These are phyloP conservation scores for Erigeron canadensis DNA, from an alignment of 129 eudicot genomes.

Conservation along the genomic window DNA sequence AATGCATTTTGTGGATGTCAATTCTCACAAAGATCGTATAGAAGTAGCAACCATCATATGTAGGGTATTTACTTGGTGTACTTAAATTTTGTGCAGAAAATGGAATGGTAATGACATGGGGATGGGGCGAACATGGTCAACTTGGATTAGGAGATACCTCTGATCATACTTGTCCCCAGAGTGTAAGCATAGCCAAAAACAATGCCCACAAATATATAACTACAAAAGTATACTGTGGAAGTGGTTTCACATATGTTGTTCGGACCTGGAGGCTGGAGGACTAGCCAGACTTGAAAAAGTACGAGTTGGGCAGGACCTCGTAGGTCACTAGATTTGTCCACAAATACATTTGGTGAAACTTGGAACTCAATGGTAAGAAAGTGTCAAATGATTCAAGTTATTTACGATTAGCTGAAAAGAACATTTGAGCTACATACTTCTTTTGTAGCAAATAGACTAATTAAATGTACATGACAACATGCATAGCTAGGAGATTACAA, in stretches of 20 bases:
- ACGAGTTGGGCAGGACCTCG: too few relatives aligned
- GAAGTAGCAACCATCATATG: neutral
- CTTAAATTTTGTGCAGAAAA: slow-evolving; percentile 39
- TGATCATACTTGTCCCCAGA: slow-evolving; percentile 61
- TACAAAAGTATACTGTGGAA: slow-evolving; percentile 63
- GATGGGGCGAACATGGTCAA: slow-evolving; percentile 99
- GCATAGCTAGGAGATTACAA: too few relatives aligned
- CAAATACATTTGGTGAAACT: too few relatives aligned
- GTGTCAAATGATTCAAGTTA: too few relatives aligned
- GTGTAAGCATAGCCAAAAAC: slow-evolving; percentile 40
- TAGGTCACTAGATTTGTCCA: too few relatives aligned
- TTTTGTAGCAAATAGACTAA: too few relatives aligned
- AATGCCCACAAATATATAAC: slow-evolving; percentile 1
- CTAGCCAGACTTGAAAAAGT: neutral
- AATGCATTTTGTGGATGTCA: neutral
- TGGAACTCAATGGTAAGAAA: too few relatives aligned
- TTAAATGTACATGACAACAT: too few relatives aligned
- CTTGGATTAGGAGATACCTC: slow-evolving; percentile 77
- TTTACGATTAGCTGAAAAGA: too few relatives aligned
- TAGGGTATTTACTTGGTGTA: neutral
- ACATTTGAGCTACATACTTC: too few relatives aligned
- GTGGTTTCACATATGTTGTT: slow-evolving; percentile 71
- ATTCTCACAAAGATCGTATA: neutral
- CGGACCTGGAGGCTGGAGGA: slow-evolving; percentile 20
- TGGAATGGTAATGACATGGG: slow-evolving; percentile 80